Evolutionary conservation across 2,329 filamentous ascomycete genomes (phyloP).

Genomic region (Paracoccidioides lutzii): DNA sequence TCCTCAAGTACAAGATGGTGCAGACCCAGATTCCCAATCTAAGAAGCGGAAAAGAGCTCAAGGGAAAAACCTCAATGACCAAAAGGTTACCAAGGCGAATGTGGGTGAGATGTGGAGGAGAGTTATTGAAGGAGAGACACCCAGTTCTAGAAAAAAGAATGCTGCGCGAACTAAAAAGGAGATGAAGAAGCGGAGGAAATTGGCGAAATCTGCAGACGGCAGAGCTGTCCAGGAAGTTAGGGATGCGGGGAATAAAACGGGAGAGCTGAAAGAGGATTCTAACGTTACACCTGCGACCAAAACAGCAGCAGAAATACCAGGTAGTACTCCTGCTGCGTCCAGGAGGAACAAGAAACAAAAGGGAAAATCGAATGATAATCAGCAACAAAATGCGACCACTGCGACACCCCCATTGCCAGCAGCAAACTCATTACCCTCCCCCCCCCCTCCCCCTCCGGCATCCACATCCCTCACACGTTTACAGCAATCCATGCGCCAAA

Average conservation of each 20-base stretch:
- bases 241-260: slow-evolving; percentile 6
- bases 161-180: slow-evolving; percentile 16
- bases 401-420: neutral
- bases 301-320: neutral
- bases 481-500: slow-evolving; percentile 86
- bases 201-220: slow-evolving; percentile 13
- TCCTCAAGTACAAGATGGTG: slow-evolving; percentile 15
- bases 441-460: slow-evolving; percentile 27
- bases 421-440: neutral
- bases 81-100: slow-evolving; percentile 52
- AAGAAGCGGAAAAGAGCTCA: slow-evolving; percentile 41
- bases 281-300: neutral
- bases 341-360: slow-evolving; percentile 8
- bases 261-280: slow-evolving; percentile 6
- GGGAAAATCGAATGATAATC: slow-evolving; percentile 16
- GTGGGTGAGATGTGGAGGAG: slow-evolving; percentile 66
- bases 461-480: slow-evolving; percentile 68
- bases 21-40: slow-evolving; percentile 12
- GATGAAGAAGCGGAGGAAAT: slow-evolving; percentile 20
- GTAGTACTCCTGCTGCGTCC: neutral
- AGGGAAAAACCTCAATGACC: slow-evolving; percentile 17
- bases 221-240: slow-evolving; percentile 15
- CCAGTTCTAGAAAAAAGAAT: slow-evolving; percentile 12
- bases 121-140: slow-evolving; percentile 50
- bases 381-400: slow-evolving; percentile 15